phyloP scores from a whole-genome alignment of 176 grass and related monocot genomes.

The Oryza rufipogon region DNA sequence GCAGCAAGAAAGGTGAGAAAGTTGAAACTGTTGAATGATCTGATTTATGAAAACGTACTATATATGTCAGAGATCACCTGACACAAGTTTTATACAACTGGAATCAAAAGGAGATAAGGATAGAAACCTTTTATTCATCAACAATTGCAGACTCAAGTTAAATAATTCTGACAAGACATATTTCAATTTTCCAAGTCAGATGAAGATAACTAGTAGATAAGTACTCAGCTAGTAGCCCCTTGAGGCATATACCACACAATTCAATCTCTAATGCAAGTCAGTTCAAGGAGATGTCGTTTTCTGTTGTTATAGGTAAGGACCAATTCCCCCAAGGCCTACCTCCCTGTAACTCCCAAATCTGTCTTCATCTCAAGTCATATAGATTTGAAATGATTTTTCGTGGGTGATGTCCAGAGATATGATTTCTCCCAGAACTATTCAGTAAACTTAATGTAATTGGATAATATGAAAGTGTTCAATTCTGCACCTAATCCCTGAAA shows the following conservation, averaged over 20 bases:
- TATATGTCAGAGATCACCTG: neutral
- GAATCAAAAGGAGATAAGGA: neutral
- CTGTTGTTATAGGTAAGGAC: slow-evolving; percentile 42
- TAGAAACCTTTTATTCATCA: neutral
- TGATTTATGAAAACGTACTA: neutral
- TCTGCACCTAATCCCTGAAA: slow-evolving; percentile 57
- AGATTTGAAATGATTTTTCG: neutral
- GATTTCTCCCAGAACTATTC: slow-evolving; percentile 11
- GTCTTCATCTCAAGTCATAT: slow-evolving; percentile 40
- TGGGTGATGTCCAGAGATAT: slow-evolving; percentile 13
- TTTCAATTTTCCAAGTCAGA: neutral
- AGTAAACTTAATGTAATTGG: slow-evolving; percentile 33
- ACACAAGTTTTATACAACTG: neutral
- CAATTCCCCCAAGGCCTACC: slow-evolving; percentile 16
- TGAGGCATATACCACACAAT: slow-evolving; percentile 19
- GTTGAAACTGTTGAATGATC: too few relatives aligned
- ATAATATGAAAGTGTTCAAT: slow-evolving; percentile 36
- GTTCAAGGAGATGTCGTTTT: slow-evolving; percentile 16
- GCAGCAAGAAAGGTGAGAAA: neutral
- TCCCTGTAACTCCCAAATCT: slow-evolving; percentile 15
- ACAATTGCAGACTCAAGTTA: neutral
- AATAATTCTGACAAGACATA: neutral
- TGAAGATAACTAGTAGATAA: neutral
- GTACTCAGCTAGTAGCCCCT: neutral
- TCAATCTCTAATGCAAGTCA: neutral